A percentile compares a stretch with the other conserved stretches of the same genome.
phyloP scores from a whole-genome alignment of 306 rosid genomes.

The Medicago truncatula region MtrunA17r5.0-ANR NC_053048.1:55110501-55111000 shows the following conservation, averaged over 20 bases:
- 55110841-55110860: background rate
- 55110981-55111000: slow-evolving; percentile 92
- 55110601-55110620: slow-evolving; percentile 28
- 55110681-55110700: slow-evolving; percentile 54
- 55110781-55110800: slow-evolving; percentile 12
- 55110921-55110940: slow-evolving; percentile 39
- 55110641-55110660: background rate
- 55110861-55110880: background rate
- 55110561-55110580: slow-evolving; percentile 46
- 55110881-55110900: slow-evolving; percentile 39
- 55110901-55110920: slow-evolving; percentile 9
- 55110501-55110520: slow-evolving; percentile 6
- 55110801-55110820: slow-evolving; percentile 10
- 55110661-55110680: slow-evolving; percentile 40
- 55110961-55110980: slow-evolving; percentile 92
- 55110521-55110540: background rate
- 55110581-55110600: slow-evolving; percentile 36
- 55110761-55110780: slow-evolving; percentile 34
- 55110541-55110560: slow-evolving; percentile 9
- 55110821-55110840: background rate
- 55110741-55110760: slow-evolving; percentile 22
- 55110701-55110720: slow-evolving; percentile 52
- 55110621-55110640: background rate
- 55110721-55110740: slow-evolving; percentile 55
- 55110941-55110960: slow-evolving; percentile 58